phyloP scores from a whole-genome alignment of 805 yeast genomes.

The Peterozyma xylosa region DNA sequence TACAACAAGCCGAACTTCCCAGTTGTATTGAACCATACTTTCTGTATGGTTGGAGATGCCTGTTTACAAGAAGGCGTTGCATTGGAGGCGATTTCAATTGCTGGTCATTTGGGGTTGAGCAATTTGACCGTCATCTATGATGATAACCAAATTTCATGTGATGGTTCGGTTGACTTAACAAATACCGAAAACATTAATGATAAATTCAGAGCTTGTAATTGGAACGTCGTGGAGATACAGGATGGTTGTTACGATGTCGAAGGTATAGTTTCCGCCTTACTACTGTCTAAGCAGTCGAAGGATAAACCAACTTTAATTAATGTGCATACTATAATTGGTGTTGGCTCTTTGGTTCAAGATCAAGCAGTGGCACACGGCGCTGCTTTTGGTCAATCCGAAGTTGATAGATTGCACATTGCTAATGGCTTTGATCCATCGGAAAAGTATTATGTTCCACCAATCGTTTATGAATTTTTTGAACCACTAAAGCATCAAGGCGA shows the following conservation, averaged over 20 bases:
- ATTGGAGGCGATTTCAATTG: constrained; percentile 29
- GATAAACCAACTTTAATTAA: constrained; percentile 29
- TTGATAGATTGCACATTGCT: constrained; percentile 10
- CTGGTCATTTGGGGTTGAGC: constrained; percentile 28
- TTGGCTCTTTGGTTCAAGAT: constrained; percentile 22
- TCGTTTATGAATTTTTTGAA: constrained; percentile 22
- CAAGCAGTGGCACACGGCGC: constrained; percentile 27
- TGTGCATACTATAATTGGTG: constrained; percentile 26
- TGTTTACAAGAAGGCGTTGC: constrained; percentile 34
- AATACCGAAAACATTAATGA: constrained; percentile 24
- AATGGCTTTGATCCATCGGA: constrained; percentile 15
- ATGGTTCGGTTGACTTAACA: constrained; percentile 27
- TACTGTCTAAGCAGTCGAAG: constrained; percentile 18
- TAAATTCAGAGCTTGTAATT: constrained; percentile 26
- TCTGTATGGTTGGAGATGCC: constrained; percentile 30
- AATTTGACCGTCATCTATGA: constrained; percentile 29
- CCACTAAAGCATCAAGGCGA: constrained; percentile 17
- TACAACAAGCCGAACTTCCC: constrained; percentile 25
- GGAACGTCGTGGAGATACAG: constrained; percentile 26
- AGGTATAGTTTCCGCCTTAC: constrained; percentile 25
- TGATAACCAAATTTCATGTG: constrained; percentile 28
- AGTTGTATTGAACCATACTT: constrained; percentile 22
- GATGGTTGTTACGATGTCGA: constrained; percentile 24
- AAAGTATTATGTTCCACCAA: constrained; percentile 17
- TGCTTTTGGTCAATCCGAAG: constrained; percentile 23